These are phyloP conservation scores for Litchi chinensis DNA, from an alignment of 345 rosid genomes.

Conservation along the genomic window DNA sequence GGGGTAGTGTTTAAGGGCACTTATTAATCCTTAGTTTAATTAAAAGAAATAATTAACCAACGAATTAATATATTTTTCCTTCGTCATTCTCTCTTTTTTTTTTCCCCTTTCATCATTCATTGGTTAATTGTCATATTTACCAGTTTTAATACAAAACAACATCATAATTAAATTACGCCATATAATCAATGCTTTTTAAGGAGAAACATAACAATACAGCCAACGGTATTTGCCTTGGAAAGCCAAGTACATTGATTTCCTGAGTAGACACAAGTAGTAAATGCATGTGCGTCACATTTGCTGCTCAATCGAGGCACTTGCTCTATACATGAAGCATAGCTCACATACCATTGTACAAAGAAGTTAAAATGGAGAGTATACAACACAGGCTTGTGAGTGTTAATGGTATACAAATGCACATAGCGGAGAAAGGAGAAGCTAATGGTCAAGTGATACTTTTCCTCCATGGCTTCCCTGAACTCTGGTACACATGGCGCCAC, in stretches of 20 bases:
- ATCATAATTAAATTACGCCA: no score
- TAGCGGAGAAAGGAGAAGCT: conserved; percentile 64
- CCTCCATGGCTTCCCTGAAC: conserved; percentile 87
- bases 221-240: background rate
- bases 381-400: conserved; percentile 52
- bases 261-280: background rate
- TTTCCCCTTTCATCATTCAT: no score
- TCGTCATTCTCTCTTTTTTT: no score
- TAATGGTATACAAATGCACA: conserved; percentile 76
- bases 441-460: conserved; percentile 54
- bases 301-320: background rate
- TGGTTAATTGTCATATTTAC: no score
- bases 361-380: conserved; percentile 46
- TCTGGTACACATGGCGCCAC: conserved; percentile 92
- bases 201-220: background rate
- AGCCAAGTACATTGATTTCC: background rate
- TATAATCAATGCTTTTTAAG: background rate
- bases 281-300: background rate
- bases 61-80: no score
- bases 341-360: background rate
- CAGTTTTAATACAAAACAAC: no score
- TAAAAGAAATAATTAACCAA: no score
- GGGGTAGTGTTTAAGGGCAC: no score
- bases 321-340: background rate
- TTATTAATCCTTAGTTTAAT: no score